A percentile compares a stretch with the other conserved stretches of the same genome.
Evolutionary conservation across 176 grass and related monocot genomes (phyloP).

Genomic region (Canna indica): DNA sequence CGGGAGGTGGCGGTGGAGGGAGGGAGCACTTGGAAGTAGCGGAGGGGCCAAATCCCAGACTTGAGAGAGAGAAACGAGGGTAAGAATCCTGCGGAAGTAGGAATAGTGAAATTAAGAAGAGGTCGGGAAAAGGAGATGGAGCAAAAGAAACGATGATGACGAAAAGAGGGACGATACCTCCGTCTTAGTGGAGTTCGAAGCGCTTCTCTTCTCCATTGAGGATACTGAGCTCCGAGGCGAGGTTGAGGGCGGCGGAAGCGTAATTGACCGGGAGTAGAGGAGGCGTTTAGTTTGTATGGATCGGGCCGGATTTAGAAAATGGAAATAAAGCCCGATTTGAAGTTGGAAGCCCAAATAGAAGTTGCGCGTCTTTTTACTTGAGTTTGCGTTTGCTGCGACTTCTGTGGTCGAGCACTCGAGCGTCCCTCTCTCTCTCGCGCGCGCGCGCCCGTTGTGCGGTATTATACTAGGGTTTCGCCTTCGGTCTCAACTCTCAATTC

Average conservation of each 20-base stretch:
- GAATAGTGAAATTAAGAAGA: neutral
- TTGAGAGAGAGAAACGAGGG: constrained; percentile 60
- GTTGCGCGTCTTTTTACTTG: too few relatives aligned
- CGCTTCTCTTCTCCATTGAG: neutral
- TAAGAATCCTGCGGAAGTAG: constrained; percentile 4
- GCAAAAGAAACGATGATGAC: neutral
- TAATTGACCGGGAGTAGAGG: too few relatives aligned
- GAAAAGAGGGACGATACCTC: neutral
- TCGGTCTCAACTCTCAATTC: neutral
- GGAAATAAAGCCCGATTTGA: too few relatives aligned
- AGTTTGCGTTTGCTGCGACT: too few relatives aligned
- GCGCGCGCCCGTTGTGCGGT: too few relatives aligned
- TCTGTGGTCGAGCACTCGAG: too few relatives aligned
- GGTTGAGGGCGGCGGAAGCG: neutral
- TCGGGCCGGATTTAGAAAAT: too few relatives aligned
- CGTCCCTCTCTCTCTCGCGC: too few relatives aligned
- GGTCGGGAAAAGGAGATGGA: neutral
- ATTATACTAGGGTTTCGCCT: constrained; percentile 3
- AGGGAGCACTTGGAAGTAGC: constrained; percentile 21
- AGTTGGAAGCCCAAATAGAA: too few relatives aligned
- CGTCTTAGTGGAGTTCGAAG: neutral
- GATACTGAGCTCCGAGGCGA: neutral
- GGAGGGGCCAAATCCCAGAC: constrained; percentile 34
- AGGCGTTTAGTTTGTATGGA: too few relatives aligned
- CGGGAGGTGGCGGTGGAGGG: constrained; percentile 35